Percentiles rank a stretch among this genome's conserved stretches.
Conservation (phyloP, 345 rosid species). For the Diplotaxis tenuifolia region DNA sequence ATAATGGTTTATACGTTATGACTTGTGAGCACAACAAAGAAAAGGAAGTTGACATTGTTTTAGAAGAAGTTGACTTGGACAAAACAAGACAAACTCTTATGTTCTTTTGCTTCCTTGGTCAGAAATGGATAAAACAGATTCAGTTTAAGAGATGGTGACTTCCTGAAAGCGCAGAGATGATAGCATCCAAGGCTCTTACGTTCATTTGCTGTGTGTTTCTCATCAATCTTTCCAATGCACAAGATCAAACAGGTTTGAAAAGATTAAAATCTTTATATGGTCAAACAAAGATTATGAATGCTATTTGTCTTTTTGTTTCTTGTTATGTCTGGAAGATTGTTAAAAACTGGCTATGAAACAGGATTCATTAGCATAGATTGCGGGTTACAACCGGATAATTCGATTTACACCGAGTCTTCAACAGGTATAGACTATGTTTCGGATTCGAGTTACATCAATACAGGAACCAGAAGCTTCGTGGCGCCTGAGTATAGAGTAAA, state of each 20-base stretch:
- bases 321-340: not conserved
- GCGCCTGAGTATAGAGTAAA: conserved; percentile 25
- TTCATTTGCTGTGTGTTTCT: conserved; percentile 18
- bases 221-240: conserved; percentile 25
- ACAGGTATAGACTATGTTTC: conserved; percentile 41
- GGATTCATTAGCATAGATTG: conserved; percentile 55
- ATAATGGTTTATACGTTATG: conserved; percentile 27
- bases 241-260: conserved; percentile 39
- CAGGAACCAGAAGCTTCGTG: conserved; percentile 30
- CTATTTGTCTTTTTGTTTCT: not conserved
- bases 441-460: conserved; percentile 34
- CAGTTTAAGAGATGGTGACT: conserved; percentile 3
- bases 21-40: conserved; percentile 36
- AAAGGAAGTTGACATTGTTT: conserved; percentile 30
- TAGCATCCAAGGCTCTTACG: not conserved
- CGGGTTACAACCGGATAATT: conserved; percentile 34
- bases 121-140: conserved; percentile 28
- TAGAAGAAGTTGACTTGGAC: conserved; percentile 27
- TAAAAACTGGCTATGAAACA: conserved; percentile 11
- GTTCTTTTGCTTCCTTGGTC: not conserved
- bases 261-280: not conserved
- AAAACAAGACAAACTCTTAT: not conserved
- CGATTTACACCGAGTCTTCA: conserved; percentile 31
- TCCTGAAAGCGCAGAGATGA: conserved; percentile 16
- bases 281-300: conserved; percentile 17